A percentile compares a stretch with the other conserved stretches of the same genome.
These are phyloP conservation scores for Caryopteris hybrid DNA, from an alignment of 305 asterid species.

Conservation along the genomic window DNA sequence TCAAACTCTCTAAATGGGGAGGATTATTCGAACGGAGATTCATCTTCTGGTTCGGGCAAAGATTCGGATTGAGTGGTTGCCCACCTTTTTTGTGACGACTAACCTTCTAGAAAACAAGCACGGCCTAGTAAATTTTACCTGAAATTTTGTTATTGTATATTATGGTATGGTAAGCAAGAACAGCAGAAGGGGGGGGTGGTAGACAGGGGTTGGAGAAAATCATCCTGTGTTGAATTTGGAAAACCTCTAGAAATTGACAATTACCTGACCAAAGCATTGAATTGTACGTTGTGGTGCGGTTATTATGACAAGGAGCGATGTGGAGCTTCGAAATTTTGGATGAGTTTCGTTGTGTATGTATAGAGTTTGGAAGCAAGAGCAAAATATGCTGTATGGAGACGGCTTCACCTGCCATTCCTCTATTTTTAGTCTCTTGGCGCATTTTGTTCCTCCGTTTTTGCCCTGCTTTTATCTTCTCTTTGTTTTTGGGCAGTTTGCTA, in stretches of 20 bases:
- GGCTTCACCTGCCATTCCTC: constrained; percentile 22
- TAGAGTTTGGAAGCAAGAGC: constrained; percentile 38
- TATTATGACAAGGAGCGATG: constrained; percentile 34
- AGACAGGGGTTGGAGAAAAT: constrained; percentile 19
- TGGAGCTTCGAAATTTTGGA: constrained; percentile 80
- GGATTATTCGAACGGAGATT: constrained; percentile 53
- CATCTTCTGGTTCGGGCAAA: constrained; percentile 59
- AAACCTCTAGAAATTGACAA: constrained; percentile 33
- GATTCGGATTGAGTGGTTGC: constrained; percentile 63
- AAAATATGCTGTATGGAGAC: constrained; percentile 35
- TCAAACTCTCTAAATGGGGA: constrained; percentile 46
- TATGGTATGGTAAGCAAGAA: constrained; percentile 42
- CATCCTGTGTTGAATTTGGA: constrained; percentile 29
- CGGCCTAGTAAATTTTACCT: constrained; percentile 35
- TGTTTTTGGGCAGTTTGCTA: constrained; percentile 42
- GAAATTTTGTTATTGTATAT: constrained; percentile 64
- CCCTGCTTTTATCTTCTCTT: constrained; percentile 30
- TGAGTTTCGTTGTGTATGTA: constrained; percentile 34
- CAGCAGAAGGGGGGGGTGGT: constrained; percentile 29
- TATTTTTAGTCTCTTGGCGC: constrained; percentile 26
- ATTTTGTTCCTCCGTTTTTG: constrained; percentile 31
- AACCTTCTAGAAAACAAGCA: constrained; percentile 54
- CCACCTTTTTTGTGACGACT: constrained; percentile 45
- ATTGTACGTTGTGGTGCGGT: constrained; percentile 24
- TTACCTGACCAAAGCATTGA: constrained; percentile 40